A percentile compares a stretch with the other conserved stretches of the same genome.
Conservation (phyloP, 192 early-diverging fungal species). For the Rhizoclosmatium sp. region DNA sequence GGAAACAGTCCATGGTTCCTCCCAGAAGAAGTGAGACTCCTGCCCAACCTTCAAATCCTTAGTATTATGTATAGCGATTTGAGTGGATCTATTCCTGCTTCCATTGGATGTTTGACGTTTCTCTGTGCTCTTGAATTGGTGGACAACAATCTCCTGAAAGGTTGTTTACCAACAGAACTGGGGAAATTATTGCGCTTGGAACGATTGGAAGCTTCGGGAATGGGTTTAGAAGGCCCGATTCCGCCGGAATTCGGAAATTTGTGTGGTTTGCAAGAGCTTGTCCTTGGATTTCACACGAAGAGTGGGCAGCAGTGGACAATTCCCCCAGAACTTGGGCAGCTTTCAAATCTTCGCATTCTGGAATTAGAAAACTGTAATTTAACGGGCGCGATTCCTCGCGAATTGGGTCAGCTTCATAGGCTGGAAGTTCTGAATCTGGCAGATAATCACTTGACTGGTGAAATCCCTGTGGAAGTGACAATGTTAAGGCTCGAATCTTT, state of each 20-base stretch:
- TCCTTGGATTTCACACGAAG: neutral
- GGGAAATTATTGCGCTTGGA: neutral
- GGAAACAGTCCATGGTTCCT: neutral
- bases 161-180: neutral
- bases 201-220: neutral
- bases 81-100: neutral
- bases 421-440: neutral
- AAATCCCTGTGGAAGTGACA: neutral
- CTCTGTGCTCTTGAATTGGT: neutral
- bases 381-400: slow-evolving; percentile 28
- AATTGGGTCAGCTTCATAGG: neutral
- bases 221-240: neutral
- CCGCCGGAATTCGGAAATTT: neutral
- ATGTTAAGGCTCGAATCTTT: neutral
- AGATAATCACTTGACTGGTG: neutral
- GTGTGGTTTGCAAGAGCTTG: neutral
- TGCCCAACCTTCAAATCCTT: neutral
- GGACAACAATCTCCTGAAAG: neutral
- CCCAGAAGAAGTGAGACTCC: neutral
- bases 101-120: neutral
- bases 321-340: neutral
- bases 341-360: neutral
- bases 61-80: neutral
- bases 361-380: neutral
- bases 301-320: neutral